phyloP scores from a whole-genome alignment of 108 stramenopile genomes.

The Cyclostephanos invisitatus region DNA sequence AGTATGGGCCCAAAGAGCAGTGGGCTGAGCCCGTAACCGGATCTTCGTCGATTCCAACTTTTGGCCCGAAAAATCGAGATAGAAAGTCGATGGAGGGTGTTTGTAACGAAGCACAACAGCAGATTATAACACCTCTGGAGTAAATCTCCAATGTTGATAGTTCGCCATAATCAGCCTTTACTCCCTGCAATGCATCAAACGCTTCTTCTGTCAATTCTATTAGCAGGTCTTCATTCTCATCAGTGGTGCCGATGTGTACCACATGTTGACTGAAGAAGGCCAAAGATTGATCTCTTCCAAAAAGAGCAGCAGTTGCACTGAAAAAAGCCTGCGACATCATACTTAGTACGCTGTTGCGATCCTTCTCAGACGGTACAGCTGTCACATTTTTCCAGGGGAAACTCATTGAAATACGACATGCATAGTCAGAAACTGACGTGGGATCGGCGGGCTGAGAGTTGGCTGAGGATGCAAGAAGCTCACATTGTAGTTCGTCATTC shows the following conservation, averaged over 20 bases:
- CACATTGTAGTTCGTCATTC: slow-evolving; percentile 52
- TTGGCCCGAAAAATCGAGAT: slow-evolving; percentile 95
- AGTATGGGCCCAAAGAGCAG: slow-evolving; percentile 92
- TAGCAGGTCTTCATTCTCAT: slow-evolving; percentile 74
- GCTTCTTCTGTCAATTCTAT: slow-evolving; percentile 70
- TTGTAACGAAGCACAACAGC: slow-evolving; percentile 47
- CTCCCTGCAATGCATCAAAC: slow-evolving; percentile 56
- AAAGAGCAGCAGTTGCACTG: slow-evolving; percentile 21
- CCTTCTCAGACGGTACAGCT: slow-evolving; percentile 23
- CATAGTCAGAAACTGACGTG: slow-evolving; percentile 25
- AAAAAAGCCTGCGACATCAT: slow-evolving; percentile 67
- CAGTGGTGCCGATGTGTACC: slow-evolving; percentile 62
- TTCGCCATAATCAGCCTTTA: slow-evolving; percentile 55
- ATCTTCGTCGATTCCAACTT: slow-evolving; percentile 95
- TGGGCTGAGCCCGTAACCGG: slow-evolving; percentile 97
- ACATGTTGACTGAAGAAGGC: slow-evolving; percentile 42
- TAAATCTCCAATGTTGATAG: slow-evolving; percentile 67
- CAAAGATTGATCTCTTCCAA: slow-evolving; percentile 37
- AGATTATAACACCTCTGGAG: slow-evolving; percentile 77
- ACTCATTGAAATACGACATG: slow-evolving; percentile 49
- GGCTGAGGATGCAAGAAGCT: slow-evolving; percentile 7
- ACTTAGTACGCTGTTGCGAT: slow-evolving; percentile 38
- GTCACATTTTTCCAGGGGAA: slow-evolving; percentile 48
- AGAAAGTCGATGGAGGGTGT: slow-evolving; percentile 63
- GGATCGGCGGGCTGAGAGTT: neutral